phyloP scores from a whole-genome alignment of 2,329 filamentous ascomycete species.

The Botrytis pseudocinerea region DNA sequence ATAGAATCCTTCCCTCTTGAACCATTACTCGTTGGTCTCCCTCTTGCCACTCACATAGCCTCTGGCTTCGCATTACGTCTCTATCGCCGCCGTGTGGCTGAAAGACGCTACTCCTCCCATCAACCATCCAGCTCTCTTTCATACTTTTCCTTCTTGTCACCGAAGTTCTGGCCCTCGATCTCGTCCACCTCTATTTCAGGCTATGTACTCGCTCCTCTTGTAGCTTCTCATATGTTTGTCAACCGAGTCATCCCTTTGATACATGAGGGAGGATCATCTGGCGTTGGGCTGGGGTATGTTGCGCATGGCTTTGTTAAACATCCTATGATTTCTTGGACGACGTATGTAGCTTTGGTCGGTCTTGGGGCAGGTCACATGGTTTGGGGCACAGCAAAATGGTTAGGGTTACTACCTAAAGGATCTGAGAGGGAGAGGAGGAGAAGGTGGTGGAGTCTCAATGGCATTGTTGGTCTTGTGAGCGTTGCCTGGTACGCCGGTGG shows the following conservation, averaged over 20 bases:
- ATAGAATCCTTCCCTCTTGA: slow-evolving; percentile 66
- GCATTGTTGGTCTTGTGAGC: slow-evolving; percentile 56
- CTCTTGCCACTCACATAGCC: slow-evolving; percentile 73
- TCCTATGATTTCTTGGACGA: slow-evolving; percentile 63
- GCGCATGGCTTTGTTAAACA: slow-evolving; percentile 80
- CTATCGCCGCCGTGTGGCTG: slow-evolving; percentile 72
- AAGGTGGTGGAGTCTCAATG: slow-evolving; percentile 72
- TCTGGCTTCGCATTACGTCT: slow-evolving; percentile 78
- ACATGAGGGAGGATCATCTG: slow-evolving; percentile 81
- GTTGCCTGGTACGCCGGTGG: slow-evolving; percentile 80
- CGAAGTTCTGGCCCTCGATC: slow-evolving; percentile 69
- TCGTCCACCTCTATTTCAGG: slow-evolving; percentile 72
- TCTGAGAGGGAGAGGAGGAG: slow-evolving; percentile 58
- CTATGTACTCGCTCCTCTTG: slow-evolving; percentile 65
- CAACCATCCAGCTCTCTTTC: slow-evolving; percentile 73
- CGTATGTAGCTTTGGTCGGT: slow-evolving; percentile 68
- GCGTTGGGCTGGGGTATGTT: slow-evolving; percentile 80
- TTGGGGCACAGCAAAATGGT: slow-evolving; percentile 84
- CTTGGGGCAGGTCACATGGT: slow-evolving; percentile 75
- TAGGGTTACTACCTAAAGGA: slow-evolving; percentile 61
- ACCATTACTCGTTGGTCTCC: slow-evolving; percentile 72
- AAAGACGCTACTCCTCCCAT: slow-evolving; percentile 67
- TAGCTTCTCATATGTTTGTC: slow-evolving; percentile 70
- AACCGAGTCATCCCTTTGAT: slow-evolving; percentile 75
- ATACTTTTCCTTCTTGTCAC: slow-evolving; percentile 62